These are phyloP conservation scores for Kurtzmaniella quercitrusa DNA, from an alignment of 1,139 yeast species.

Conservation along the genomic window DNA sequence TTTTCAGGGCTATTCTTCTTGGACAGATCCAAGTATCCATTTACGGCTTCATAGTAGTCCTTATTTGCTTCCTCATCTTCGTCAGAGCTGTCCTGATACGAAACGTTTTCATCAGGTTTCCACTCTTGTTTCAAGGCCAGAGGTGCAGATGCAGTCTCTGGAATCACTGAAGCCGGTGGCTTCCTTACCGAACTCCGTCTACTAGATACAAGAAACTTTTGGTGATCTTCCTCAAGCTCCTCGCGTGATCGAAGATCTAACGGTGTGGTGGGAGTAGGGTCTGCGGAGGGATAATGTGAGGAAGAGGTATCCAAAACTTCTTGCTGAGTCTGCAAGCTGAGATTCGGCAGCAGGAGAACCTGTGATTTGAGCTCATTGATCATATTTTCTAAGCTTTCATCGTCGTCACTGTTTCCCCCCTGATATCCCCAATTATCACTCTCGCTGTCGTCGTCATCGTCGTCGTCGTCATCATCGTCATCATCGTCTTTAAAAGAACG, in stretches of 20 bases:
- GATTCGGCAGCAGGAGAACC: not conserved
- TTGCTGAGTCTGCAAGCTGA: not conserved
- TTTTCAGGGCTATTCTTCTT: not conserved
- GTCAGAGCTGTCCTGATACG: not conserved
- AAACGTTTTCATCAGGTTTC: not conserved
- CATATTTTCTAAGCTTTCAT: slow-evolving; percentile 15
- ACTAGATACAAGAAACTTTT: not conserved
- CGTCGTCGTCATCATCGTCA: slow-evolving; percentile 4
- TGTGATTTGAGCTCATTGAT: slow-evolving; percentile 21
- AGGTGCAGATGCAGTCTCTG: not conserved
- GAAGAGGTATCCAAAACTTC: slow-evolving; percentile 5
- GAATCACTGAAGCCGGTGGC: not conserved
- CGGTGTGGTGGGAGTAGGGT: slow-evolving; percentile 1
- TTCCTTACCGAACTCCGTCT: not conserved
- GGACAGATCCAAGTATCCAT: not conserved
- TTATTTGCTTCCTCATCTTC: not conserved
- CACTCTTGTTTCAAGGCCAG: not conserved
- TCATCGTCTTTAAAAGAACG: slow-evolving; percentile 10
- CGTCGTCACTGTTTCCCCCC: slow-evolving; percentile 19
- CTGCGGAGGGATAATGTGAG: not conserved
- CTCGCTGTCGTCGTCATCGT: slow-evolving; percentile 5
- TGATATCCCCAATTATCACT: slow-evolving; percentile 27
- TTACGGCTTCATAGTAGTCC: not conserved
- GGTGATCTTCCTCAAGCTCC: not conserved
- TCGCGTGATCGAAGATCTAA: not conserved